Percentiles rank a stretch among this genome's conserved stretches.
phyloP scores from a whole-genome alignment of 192 early-diverging fungal species.

The Umbelopsis ramanniana region DNA sequence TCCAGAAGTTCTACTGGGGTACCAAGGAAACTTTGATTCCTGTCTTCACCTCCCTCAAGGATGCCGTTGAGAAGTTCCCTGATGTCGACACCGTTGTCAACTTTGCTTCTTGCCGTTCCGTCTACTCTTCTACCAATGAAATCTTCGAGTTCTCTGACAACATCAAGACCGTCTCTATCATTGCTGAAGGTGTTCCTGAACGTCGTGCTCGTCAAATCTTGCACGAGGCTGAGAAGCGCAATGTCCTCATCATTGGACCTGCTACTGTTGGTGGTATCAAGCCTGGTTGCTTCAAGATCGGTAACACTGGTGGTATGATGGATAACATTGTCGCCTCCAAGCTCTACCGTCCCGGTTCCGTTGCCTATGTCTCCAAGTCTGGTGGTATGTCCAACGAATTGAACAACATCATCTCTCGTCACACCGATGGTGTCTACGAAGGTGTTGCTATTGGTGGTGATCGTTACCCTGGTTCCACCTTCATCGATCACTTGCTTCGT shows the following conservation, averaged over 20 bases:
- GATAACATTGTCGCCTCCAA: constrained; percentile 99
- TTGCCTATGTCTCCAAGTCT: constrained; percentile 98
- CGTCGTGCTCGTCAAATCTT: constrained; percentile 92
- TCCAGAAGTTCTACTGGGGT: constrained; percentile 99
- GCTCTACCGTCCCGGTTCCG: constrained; percentile 95
- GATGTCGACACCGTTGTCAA: constrained; percentile 96
- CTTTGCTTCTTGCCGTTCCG: constrained; percentile 97
- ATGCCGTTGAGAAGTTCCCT: constrained; percentile 83
- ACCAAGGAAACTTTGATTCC: constrained; percentile 95
- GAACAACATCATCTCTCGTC: constrained; percentile 98
- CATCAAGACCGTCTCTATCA: constrained; percentile 95
- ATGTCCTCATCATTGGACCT: constrained; percentile 93
- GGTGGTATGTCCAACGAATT: constrained; percentile 99
- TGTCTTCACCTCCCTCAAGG: constrained; percentile 88
- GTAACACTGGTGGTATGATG: constrained; percentile 99
- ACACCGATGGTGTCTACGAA: constrained; percentile 97
- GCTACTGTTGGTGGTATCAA: constrained; percentile 99
- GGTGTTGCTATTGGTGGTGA: constrained; percentile 99
- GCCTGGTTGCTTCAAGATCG: constrained; percentile 99
- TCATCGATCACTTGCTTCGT: constrained; percentile 97
- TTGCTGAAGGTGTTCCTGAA: constrained; percentile 99
- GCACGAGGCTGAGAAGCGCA: constrained; percentile 75
- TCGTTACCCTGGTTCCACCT: constrained; percentile 97
- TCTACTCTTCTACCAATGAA: constrained; percentile 91
- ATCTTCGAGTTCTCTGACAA: constrained; percentile 78